Conservation (phyloP, 345 rosid genomes). For the Dipteronia sinensis region DNA sequence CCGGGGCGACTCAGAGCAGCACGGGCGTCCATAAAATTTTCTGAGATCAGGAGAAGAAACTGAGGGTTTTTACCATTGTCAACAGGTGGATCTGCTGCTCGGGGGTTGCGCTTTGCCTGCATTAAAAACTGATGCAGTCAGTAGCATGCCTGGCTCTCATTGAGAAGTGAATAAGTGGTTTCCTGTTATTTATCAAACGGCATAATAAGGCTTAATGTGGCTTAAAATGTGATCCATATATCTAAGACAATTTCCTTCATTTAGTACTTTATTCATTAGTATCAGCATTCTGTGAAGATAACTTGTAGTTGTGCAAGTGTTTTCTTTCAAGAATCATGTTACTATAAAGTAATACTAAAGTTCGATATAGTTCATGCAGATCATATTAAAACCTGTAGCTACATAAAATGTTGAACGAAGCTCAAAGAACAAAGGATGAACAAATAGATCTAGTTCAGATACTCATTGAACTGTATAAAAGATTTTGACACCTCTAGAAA, state of each 20-base stretch:
- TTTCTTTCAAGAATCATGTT: background rate
- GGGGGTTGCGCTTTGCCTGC: constrained; percentile 78
- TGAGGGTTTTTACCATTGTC: constrained; percentile 71
- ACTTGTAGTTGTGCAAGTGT: background rate
- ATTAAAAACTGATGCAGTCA: constrained; percentile 28
- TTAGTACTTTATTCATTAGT: background rate
- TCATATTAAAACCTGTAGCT: background rate
- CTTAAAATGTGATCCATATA: constrained; percentile 1
- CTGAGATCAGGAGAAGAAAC: constrained; percentile 84
- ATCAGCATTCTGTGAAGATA: background rate
- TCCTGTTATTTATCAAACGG: constrained; percentile 6
- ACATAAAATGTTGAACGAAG: background rate
- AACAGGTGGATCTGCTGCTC: constrained; percentile 66
- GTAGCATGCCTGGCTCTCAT: constrained; percentile 23
- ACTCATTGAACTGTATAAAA: background rate
- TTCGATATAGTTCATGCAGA: background rate
- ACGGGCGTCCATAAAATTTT: constrained; percentile 88
- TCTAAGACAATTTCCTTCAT: background rate
- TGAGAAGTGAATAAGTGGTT: constrained; percentile 1
- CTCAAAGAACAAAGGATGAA: background rate
- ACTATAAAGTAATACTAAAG: background rate
- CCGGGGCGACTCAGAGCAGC: constrained; percentile 81
- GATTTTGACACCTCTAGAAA: background rate
- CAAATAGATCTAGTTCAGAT: background rate
- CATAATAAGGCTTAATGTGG: background rate